Evolutionary conservation across 2,329 filamentous ascomycete species (phyloP).

Genomic region (Neopestalotiopsis sp.): DNA sequence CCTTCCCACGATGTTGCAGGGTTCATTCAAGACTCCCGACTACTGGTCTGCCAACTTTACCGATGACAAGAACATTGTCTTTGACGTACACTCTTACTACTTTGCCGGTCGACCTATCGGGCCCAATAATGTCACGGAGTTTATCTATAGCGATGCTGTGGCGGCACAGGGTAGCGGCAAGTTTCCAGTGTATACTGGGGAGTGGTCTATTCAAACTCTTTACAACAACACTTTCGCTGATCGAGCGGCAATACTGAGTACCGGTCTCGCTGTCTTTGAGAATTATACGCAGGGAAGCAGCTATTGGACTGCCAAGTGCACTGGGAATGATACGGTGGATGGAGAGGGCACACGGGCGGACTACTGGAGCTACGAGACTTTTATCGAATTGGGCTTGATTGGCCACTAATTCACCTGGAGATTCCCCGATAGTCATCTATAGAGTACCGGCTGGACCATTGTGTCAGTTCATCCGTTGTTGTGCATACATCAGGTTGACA

Average conservation of each 20-base stretch:
- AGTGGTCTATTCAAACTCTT: constrained; percentile 39
- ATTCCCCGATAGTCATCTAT: background rate
- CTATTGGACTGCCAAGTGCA: constrained; percentile 35
- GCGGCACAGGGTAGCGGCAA: constrained; percentile 21
- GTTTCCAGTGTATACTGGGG: constrained; percentile 41
- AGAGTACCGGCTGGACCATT: no score
- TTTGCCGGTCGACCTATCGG: constrained; percentile 20
- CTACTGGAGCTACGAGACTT: constrained; percentile 19
- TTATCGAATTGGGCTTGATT: constrained; percentile 9
- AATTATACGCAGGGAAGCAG: constrained; percentile 37
- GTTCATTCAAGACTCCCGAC: constrained; percentile 31
- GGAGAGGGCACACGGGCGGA: constrained; percentile 23
- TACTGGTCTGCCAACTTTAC: constrained; percentile 36
- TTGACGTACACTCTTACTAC: constrained; percentile 39
- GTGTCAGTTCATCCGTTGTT: no score
- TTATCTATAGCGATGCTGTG: constrained; percentile 3
- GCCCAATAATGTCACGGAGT: background rate
- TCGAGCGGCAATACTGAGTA: constrained; percentile 36
- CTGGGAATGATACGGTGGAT: constrained; percentile 17
- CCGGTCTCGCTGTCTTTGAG: constrained; percentile 38
- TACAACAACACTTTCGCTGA: constrained; percentile 38
- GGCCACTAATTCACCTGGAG: background rate
- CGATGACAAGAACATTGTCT: constrained; percentile 33
- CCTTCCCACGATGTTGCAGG: constrained; percentile 41
- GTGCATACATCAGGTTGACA: background rate